Evolutionary conservation across 768 basidiomycete genomes (phyloP).

Genomic region (Suillus occidentalis): DNA sequence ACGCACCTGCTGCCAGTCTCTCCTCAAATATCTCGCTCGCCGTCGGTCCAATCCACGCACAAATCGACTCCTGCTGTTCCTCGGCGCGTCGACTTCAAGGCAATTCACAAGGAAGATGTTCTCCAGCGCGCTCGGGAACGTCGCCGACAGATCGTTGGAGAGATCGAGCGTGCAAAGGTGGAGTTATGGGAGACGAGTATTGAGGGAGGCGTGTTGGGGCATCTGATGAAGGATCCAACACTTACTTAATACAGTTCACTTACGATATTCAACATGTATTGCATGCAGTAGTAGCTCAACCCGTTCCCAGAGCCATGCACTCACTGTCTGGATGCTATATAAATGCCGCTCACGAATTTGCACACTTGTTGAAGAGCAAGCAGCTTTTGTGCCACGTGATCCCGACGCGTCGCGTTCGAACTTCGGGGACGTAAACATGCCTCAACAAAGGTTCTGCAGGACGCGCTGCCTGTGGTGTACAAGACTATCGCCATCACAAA

Average conservation of each 20-base stretch:
- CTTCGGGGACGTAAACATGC: background rate
- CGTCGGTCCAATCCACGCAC: conserved; percentile 10
- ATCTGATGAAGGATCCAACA: conserved; percentile 39
- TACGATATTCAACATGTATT: background rate
- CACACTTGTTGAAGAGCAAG: background rate
- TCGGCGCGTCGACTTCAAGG: background rate
- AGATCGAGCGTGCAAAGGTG: conserved; percentile 60
- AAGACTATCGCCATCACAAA: background rate
- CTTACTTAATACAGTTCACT: background rate
- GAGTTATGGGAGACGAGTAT: conserved; percentile 75
- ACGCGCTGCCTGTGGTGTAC: background rate
- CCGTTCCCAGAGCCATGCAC: background rate
- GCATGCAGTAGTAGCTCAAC: background rate
- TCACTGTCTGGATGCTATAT: background rate
- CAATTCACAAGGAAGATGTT: conserved; percentile 41
- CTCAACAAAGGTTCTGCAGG: conserved; percentile 11
- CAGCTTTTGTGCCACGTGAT: conserved; percentile 5
- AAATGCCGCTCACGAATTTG: background rate
- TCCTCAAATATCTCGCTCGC: conserved; percentile 13
- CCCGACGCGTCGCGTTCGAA: conserved; percentile 8
- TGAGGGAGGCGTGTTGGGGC: conserved; percentile 62
- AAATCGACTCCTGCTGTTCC: background rate
- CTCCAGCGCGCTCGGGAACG: conserved; percentile 54
- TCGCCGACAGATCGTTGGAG: conserved; percentile 48
- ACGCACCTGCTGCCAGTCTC: conserved; percentile 5